Percentiles rank a stretch among this genome's conserved stretches.
Evolutionary conservation across 1,139 yeast genomes (phyloP).

Genomic region (Scheffersomyces segobiensis): DNA sequence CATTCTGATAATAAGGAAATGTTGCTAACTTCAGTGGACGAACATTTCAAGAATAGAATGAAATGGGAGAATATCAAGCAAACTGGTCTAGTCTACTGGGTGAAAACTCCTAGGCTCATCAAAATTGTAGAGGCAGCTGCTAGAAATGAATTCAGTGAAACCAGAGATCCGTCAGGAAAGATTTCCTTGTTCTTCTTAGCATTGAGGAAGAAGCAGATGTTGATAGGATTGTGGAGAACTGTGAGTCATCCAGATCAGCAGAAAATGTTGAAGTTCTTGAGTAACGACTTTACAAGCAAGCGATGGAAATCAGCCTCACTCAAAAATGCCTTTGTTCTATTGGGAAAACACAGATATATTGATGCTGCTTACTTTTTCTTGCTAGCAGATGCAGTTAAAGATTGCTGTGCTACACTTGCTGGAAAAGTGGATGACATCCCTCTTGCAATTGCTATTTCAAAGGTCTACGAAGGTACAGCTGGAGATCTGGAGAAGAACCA

Average conservation of each 20-base stretch:
- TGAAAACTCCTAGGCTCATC: slow-evolving; percentile 47
- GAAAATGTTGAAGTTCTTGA: slow-evolving; percentile 74
- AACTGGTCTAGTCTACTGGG: slow-evolving; percentile 76
- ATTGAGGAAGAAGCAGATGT: slow-evolving; percentile 69
- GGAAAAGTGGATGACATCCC: slow-evolving; percentile 66
- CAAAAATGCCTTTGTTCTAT: slow-evolving; percentile 87
- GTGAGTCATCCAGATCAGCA: slow-evolving; percentile 77
- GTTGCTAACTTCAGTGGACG: slow-evolving; percentile 56
- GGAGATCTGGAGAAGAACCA: slow-evolving; percentile 21
- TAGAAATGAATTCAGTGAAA: slow-evolving; percentile 59
- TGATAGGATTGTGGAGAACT: slow-evolving; percentile 83
- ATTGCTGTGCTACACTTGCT: slow-evolving; percentile 73
- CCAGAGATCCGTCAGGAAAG: slow-evolving; percentile 69
- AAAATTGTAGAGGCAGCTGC: slow-evolving; percentile 68
- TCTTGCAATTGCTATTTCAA: slow-evolving; percentile 77
- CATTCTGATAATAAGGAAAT: slow-evolving; percentile 80
- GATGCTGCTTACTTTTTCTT: slow-evolving; percentile 92
- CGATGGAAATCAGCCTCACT: slow-evolving; percentile 88
- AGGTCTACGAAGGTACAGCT: slow-evolving; percentile 51
- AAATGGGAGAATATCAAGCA: slow-evolving; percentile 64
- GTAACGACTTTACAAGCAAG: slow-evolving; percentile 68
- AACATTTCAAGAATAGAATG: slow-evolving; percentile 41
- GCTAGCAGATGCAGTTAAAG: slow-evolving; percentile 74
- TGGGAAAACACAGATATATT: slow-evolving; percentile 82
- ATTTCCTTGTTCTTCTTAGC: slow-evolving; percentile 81